Evolutionary conservation across 805 yeast genomes (phyloP).

Genomic region (Candida yuanshanica): DNA sequence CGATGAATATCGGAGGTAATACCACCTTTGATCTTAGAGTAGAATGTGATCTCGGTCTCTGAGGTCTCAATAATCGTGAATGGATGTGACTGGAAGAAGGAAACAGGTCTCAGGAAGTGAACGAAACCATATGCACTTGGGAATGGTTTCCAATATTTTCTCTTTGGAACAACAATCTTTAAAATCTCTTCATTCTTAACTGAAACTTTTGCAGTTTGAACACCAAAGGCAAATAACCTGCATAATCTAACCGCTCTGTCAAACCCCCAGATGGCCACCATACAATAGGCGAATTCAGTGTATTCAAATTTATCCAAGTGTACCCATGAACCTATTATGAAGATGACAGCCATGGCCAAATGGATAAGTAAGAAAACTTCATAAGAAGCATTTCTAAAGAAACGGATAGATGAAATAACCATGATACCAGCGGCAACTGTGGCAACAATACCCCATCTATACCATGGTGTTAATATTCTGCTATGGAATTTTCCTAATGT

Average conservation of each 20-base stretch:
- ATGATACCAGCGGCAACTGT: constrained; percentile 6
- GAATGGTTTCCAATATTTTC: constrained; percentile 43
- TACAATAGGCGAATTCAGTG: constrained; percentile 35
- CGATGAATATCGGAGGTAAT: constrained; percentile 28
- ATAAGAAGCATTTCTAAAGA: constrained; percentile 49
- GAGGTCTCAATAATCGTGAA: constrained; percentile 50
- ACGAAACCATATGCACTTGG: constrained; percentile 60
- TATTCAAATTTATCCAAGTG: constrained; percentile 50
- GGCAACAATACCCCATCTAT: constrained; percentile 19
- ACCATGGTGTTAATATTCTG: constrained; percentile 14
- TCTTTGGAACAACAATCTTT: constrained; percentile 33
- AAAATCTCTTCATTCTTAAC: constrained; percentile 35
- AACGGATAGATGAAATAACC: constrained; percentile 23
- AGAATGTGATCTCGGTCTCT: constrained; percentile 35
- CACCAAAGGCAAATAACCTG: constrained; percentile 20
- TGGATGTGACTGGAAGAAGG: constrained; percentile 72
- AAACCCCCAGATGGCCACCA: constrained; percentile 40
- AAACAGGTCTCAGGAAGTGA: constrained; percentile 43
- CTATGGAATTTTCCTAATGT: constrained; percentile 7
- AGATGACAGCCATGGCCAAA: constrained; percentile 45
- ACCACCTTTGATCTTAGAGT: constrained; percentile 52
- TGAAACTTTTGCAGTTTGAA: constrained; percentile 19
- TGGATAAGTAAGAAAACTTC: constrained; percentile 58
- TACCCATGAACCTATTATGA: constrained; percentile 49
- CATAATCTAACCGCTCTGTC: constrained; percentile 43